A percentile compares a stretch with the other conserved stretches of the same genome.
Evolutionary conservation across 2,329 filamentous ascomycete species (phyloP).

Genomic region (Xylariaceae sp.): DNA sequence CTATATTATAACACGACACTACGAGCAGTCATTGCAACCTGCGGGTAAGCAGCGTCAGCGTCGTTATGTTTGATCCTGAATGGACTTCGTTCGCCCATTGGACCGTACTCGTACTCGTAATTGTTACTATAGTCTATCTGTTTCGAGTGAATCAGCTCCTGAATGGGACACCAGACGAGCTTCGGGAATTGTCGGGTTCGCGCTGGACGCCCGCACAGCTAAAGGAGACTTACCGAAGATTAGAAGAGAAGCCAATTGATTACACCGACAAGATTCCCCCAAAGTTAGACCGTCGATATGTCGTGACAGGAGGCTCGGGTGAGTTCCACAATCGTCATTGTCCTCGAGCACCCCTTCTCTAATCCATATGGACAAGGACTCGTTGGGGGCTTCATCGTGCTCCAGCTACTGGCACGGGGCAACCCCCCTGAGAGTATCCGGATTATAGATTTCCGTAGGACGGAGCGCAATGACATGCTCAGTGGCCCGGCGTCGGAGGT

Average conservation of each 20-base stretch:
- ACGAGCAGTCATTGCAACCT: not conserved
- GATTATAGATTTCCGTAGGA: conserved; percentile 53
- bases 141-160: conserved; percentile 43
- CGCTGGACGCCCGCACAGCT: conserved; percentile 44
- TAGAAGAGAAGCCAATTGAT: conserved; percentile 43
- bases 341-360: not conserved
- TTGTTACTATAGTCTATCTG: conserved; percentile 39
- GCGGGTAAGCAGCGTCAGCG: too few species aligned
- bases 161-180: conserved; percentile 41
- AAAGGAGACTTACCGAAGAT: conserved; percentile 39
- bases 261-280: conserved; percentile 44
- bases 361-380: conserved; percentile 44
- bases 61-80: conserved; percentile 6
- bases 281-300: conserved; percentile 45
- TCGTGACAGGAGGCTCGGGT: conserved; percentile 53
- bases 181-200: conserved; percentile 35
- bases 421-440: conserved; percentile 54
- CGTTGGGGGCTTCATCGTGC: conserved; percentile 57
- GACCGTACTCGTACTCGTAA: conserved; percentile 1
- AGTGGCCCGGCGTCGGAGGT: conserved; percentile 41
- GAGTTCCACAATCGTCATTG: conserved; percentile 21
- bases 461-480: conserved; percentile 47
- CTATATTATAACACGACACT: not conserved
- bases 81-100: conserved; percentile 6
- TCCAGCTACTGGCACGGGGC: conserved; percentile 56